Conservation (phyloP, 345 rosid species). For the Dipteronia dyeriana region DNA sequence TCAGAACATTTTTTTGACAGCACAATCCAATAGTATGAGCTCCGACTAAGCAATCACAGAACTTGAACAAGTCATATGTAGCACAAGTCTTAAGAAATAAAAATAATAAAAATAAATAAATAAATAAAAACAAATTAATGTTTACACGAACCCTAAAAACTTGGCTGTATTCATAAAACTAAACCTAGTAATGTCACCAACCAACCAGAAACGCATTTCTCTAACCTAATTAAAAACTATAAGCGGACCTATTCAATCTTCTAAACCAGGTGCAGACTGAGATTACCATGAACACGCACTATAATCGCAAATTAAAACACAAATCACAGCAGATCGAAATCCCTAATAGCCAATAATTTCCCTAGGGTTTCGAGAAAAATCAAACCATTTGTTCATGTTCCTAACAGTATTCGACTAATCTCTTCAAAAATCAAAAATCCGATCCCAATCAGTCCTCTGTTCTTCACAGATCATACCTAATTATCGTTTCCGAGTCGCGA, state of each 20-base stretch:
- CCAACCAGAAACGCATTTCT: background rate
- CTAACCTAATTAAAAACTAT: background rate
- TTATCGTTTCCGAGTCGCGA: constrained; percentile 4
- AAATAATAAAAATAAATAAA: background rate
- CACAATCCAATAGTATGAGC: background rate
- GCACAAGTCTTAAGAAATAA: background rate
- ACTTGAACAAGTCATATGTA: background rate
- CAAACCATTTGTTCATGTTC: background rate
- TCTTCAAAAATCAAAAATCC: constrained; percentile 2
- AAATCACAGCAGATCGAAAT: constrained; percentile 27
- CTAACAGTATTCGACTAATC: constrained; percentile 2
- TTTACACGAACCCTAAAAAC: background rate
- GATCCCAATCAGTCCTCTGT: background rate
- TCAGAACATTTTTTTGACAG: background rate
- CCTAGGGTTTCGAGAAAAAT: constrained; percentile 27
- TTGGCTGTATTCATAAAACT: background rate
- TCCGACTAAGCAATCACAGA: background rate
- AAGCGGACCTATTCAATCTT: background rate
- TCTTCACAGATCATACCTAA: constrained; percentile 14
- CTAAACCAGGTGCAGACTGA: background rate
- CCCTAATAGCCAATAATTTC: background rate
- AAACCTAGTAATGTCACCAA: background rate
- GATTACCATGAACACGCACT: constrained; percentile 13
- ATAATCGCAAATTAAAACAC: constrained; percentile 10
- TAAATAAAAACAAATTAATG: background rate